These are phyloP conservation scores for Euphrasia arctica DNA, from an alignment of 305 asterid species.

Conservation along the genomic window DNA sequence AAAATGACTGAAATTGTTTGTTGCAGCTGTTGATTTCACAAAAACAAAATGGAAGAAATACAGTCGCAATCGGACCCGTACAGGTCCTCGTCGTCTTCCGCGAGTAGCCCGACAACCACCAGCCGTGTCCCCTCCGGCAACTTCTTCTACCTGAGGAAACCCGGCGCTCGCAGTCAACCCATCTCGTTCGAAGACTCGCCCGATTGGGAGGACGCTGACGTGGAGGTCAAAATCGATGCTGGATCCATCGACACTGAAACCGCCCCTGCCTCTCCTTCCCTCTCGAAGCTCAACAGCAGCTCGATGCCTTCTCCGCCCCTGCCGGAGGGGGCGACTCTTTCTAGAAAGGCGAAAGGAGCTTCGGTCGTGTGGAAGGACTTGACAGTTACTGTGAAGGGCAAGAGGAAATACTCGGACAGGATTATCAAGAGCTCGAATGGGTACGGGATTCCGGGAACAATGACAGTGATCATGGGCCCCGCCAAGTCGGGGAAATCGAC, in stretches of 20 bases:
- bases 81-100: constrained; percentile 90
- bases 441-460: constrained; percentile 90
- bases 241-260: too few relatives aligned
- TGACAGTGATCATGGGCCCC: constrained; percentile 99
- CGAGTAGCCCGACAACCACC: constrained; percentile 72
- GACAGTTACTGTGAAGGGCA: constrained; percentile 89
- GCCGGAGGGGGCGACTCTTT: constrained; percentile 59
- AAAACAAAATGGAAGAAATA: constrained; percentile 77
- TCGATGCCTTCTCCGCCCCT: constrained; percentile 82
- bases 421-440: constrained; percentile 94
- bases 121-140: constrained; percentile 93
- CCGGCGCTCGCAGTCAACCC: constrained; percentile 81
- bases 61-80: constrained; percentile 93
- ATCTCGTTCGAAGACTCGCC: constrained; percentile 98
- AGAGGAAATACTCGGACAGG: constrained; percentile 84
- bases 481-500: constrained; percentile 98
- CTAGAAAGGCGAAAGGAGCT: constrained; percentile 83
- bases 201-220: constrained; percentile 90
- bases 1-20: constrained; percentile 1
- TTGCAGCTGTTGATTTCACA: background rate
- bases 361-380: constrained; percentile 94
- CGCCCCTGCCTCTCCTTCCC: constrained; percentile 78
- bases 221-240: constrained; percentile 72
- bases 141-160: constrained; percentile 87
- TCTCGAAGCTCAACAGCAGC: constrained; percentile 84